These are phyloP conservation scores for Monilinia aucupariae DNA, from an alignment of 2,329 filamentous ascomycete genomes.

Conservation along the genomic window DNA sequence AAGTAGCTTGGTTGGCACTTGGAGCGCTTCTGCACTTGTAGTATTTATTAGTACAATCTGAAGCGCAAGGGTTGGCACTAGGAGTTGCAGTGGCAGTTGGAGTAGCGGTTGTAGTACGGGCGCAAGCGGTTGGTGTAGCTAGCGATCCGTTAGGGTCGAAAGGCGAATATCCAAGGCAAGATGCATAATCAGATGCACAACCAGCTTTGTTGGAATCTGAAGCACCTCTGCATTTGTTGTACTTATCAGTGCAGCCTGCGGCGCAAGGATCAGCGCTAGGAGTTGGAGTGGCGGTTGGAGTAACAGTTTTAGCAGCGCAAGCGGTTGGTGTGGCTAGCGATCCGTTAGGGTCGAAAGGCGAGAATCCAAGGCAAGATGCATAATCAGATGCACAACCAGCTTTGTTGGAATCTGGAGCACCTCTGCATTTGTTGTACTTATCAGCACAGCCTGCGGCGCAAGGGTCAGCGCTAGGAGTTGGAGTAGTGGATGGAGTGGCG, in stretches of 20 bases:
- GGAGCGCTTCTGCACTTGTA: not conserved
- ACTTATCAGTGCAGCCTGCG: not conserved
- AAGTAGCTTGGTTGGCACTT: not conserved
- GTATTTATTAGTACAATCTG: not conserved
- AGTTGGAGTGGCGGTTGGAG: not conserved
- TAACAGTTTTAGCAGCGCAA: not conserved
- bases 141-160: not conserved
- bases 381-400: no score
- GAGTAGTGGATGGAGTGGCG: no score
- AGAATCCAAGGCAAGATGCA: slow-evolving; percentile 5
- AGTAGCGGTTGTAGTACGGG: not conserved
- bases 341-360: not conserved
- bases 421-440: no score
- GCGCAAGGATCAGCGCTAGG: not conserved
- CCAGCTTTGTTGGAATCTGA: no score
- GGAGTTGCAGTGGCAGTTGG: not conserved
- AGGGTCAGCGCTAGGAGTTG: not conserved
- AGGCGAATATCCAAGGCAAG: slow-evolving; percentile 5
- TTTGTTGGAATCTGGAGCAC: no score
- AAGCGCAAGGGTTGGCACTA: not conserved
- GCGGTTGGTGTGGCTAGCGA: not conserved
- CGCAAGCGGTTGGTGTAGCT: not conserved
- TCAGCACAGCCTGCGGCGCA: not conserved
- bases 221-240: no score
- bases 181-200: no score